phyloP scores from a whole-genome alignment of 257 asterid genomes.

The Solanum peruvianum region DNA sequence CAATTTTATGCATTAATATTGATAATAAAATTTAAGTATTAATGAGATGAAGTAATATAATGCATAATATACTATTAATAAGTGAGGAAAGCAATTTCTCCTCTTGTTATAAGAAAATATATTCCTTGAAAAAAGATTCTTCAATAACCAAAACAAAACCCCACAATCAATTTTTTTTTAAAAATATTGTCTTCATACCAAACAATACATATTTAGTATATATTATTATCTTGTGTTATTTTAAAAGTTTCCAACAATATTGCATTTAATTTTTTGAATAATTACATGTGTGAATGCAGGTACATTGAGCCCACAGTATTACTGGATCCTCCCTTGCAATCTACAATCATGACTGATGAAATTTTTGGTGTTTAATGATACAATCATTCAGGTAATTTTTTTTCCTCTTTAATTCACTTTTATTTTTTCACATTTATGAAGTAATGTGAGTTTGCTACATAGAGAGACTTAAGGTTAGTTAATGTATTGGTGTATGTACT shows the following conservation, averaged over 20 bases:
- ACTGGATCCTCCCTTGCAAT: slow-evolving; percentile 57
- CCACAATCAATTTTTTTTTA: not conserved
- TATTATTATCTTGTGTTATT: not conserved
- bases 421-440: not conserved
- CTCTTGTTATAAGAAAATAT: not conserved
- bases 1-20: too few species aligned
- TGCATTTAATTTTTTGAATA: not conserved
- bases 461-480: too few species aligned
- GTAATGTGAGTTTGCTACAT: not conserved
- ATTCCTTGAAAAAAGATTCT: not conserved
- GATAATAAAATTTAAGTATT: too few species aligned
- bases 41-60: too few species aligned
- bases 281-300: slow-evolving; percentile 11
- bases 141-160: not conserved
- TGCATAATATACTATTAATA: too few species aligned
- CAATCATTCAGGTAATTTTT: slow-evolving; percentile 54
- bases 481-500: too few species aligned
- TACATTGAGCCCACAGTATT: slow-evolving; percentile 64
- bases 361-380: slow-evolving; percentile 72
- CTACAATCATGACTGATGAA: slow-evolving; percentile 71
- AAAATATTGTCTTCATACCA: not conserved
- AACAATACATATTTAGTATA: not conserved
- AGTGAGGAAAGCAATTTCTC: not conserved
- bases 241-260: not conserved
- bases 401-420: not conserved